phyloP scores from a whole-genome alignment of 768 basidiomycete species.

The Trametes villosa region DNA sequence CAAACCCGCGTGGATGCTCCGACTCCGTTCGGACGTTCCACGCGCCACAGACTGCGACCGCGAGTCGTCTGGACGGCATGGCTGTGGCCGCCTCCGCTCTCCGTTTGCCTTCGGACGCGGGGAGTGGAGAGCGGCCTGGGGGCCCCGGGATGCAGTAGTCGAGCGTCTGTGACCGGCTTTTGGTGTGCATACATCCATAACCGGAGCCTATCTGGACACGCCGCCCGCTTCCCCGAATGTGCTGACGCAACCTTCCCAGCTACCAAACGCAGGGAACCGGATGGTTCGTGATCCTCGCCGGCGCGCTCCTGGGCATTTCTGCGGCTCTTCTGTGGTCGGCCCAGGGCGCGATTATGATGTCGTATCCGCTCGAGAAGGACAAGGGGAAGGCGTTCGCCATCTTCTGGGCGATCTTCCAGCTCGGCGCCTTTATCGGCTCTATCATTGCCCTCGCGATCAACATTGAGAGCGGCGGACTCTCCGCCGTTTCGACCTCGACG shows the following conservation, averaged over 20 bases:
- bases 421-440: constrained; percentile 48
- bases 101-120: too few species aligned
- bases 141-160: neutral
- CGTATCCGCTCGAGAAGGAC: constrained; percentile 59
- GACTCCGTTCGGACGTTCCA: too few species aligned
- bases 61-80: neutral
- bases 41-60: too few species aligned
- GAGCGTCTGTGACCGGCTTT: neutral
- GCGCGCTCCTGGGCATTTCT: constrained; percentile 53
- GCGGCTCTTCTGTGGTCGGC: constrained; percentile 60
- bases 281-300: constrained; percentile 53
- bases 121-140: neutral
- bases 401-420: constrained; percentile 57
- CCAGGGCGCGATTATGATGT: constrained; percentile 58
- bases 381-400: constrained; percentile 55
- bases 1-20: too few species aligned
- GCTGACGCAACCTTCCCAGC: constrained; percentile 18
- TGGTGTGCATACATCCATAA: neutral
- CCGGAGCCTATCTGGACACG: neutral
- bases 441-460: constrained; percentile 50
- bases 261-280: constrained; percentile 43
- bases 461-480: constrained; percentile 36
- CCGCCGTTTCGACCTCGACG: constrained; percentile 44
- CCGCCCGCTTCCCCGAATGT: neutral
- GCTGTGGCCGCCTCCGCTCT: neutral